Conservation (phyloP, 2,329 filamentous ascomycete species). For the Thelonectria blattea region DNA sequence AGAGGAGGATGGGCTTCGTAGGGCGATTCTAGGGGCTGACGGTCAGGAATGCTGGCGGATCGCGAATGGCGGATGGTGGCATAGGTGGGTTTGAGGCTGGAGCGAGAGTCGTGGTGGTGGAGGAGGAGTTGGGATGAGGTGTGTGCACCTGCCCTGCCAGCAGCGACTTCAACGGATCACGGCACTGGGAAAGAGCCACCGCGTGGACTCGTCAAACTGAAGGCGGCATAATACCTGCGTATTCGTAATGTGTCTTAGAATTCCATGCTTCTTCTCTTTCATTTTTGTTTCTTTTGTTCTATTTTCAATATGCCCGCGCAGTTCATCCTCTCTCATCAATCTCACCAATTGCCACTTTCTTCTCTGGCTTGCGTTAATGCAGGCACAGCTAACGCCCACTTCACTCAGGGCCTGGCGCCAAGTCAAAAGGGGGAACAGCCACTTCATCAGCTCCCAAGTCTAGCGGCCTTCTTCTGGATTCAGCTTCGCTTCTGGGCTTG, state of each 20-base stretch:
- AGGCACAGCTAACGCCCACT: not conserved
- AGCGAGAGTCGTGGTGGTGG: not conserved
- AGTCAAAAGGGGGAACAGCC: constrained; percentile 7
- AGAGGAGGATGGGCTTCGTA: not conserved
- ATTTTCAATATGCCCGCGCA: not conserved
- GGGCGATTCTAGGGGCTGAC: not conserved
- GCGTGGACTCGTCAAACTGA: not conserved
- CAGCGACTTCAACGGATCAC: not conserved
- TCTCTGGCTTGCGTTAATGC: too few species aligned
- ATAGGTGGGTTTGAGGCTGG: not conserved
- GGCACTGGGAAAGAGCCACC: not conserved
- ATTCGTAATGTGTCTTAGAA: not conserved
- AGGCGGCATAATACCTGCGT: not conserved
- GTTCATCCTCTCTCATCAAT: too few species aligned
- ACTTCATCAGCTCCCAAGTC: not conserved
- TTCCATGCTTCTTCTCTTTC: not conserved
- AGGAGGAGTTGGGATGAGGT: not conserved
- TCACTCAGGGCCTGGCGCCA: constrained; percentile 2
- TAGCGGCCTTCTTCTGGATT: not conserved
- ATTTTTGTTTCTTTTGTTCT: not conserved
- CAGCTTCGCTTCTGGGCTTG: constrained; percentile 4
- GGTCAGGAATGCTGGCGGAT: not conserved
- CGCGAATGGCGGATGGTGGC: not conserved
- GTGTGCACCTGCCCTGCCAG: not conserved
- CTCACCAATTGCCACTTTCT: constrained; percentile 6